Evolutionary conservation across 2,329 filamentous ascomycete genomes (phyloP), one percentile per base, ranked within the genome.

Genomic region (Aspergillus quadrilineatus): DNA sequence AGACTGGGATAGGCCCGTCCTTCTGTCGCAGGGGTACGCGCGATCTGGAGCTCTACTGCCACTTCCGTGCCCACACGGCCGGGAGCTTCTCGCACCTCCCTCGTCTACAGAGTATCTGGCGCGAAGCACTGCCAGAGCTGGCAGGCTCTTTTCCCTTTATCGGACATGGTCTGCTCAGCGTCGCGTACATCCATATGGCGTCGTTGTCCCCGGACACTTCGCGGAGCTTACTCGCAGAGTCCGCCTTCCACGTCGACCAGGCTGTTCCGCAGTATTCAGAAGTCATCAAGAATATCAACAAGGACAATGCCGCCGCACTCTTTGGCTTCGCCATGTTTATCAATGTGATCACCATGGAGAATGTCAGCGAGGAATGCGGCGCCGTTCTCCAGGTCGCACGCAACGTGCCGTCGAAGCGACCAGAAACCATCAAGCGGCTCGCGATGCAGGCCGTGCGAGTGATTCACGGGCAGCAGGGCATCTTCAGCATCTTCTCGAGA

Each of bases 291-390:
- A 43, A 55, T 6, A 55, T 55, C 0, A 55, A 46, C 5, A 22
- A 36, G n/a, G 39, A 55, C 6, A 55, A 55, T 12, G 37, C 53
- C 0, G 10, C 36, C 3, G 37, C 46, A 4, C 30, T 55, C 1
- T 55, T 55, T n/a, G 29, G 45, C 4, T 55, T 50, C 17, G 53
- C 53, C 17, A 43, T 55, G 26, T 50, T 55, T 32, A 30, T 55
- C 2, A 41, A 44, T 1, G n/a, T 55, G 15, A 50, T 50, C 3
- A 50, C 46, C 2, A 45, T 55, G 43, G 45, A 46, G 5, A 49
- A 37, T 37, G 39, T 45, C 9, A 39, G 42, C 9, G 53, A 55
- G 12, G 46, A 55, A 12, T 49, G 32, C 14, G 32, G 10, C 3
- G 15, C 8, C 17, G 28, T 49, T 26, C 37, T 54, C 3, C 52